Evolutionary conservation across 805 yeast species (phyloP), one percentile per base, ranked within the genome.

Genomic region (Teunomyces cretensis): DNA sequence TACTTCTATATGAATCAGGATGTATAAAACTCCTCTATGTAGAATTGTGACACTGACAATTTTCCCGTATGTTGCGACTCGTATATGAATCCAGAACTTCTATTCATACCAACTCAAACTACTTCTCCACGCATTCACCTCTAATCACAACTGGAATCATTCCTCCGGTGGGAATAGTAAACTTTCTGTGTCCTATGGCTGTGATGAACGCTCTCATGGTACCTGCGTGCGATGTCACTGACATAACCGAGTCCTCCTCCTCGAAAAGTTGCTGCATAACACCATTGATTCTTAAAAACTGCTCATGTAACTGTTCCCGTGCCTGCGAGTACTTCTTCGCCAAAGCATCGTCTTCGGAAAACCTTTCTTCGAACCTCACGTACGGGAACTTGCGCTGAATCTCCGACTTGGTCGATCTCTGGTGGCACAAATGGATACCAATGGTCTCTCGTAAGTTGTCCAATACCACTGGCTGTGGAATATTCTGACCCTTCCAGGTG

Each of bases 161-260:
- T 5, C 65, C 65, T 1, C 65, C 65, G 1, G 65, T 61, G 7
- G 62, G 56, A 28, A 61, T 55, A 39, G 65, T 61, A 45, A 61
- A 61, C 33, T 59, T 50, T 15, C 65, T 44, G 44, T 61, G 63
- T n/a, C 64, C 64, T n/a, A 58, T 47, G 6, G 56, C 64, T 2
- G 59, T 57, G 27, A 60, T 48, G 30, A 58, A 55, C 47, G 53
- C 51, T 12, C 65, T 43, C 35, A 61, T 61, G 9, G 64, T 60
- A 8, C 64, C 64, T 1, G 65, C 64, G 30, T 61, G 65, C 1
- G 62, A 54, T 9, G 65, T 61, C 32, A 62, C 49, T 24, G 54
- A 50, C 32, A 61, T 41, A 14, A 57, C 42, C 9, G 42, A 26
- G 19, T 48, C 48, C 13, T 54, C 53, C 8, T 24, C 35, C 4